These are phyloP conservation scores for Venturia asperata DNA, from an alignment of 2,329 filamentous ascomycete genomes.

Conservation along the genomic window DNA sequence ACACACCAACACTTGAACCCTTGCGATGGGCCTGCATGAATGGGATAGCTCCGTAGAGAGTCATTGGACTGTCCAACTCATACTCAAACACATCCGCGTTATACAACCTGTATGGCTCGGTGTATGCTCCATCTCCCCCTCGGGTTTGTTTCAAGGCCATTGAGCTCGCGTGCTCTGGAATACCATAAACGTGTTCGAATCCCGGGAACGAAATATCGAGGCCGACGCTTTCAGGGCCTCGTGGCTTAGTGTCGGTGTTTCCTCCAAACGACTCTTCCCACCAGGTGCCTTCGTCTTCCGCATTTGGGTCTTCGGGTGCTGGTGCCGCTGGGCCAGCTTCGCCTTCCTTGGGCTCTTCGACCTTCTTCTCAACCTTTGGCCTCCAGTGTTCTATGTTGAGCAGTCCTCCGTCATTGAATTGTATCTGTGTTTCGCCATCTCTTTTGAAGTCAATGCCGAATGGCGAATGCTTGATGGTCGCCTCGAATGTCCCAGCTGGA, in stretches of 20 bases:
- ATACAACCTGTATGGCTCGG: constrained; percentile 88
- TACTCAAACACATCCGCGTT: constrained; percentile 98
- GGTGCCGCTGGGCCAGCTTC: constrained; percentile 44
- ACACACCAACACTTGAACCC: constrained; percentile 86
- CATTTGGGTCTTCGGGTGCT: constrained; percentile 36
- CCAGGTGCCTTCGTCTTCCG: constrained; percentile 76
- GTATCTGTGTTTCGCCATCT: constrained; percentile 73
- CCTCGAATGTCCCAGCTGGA: constrained; percentile 66
- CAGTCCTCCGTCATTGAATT: constrained; percentile 81
- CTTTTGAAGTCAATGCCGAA: constrained; percentile 82
- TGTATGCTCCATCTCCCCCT: constrained; percentile 76
- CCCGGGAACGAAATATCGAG: constrained; percentile 88
- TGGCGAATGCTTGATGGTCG: constrained; percentile 73
- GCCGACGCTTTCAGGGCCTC: constrained; percentile 83
- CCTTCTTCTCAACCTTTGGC: constrained; percentile 56
- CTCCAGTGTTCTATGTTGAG: constrained; percentile 96
- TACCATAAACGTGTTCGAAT: constrained; percentile 88
- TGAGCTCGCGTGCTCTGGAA: constrained; percentile 85
- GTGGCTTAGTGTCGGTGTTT: constrained; percentile 92
- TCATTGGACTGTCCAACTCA: constrained; percentile 95
- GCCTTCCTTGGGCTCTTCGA: constrained; percentile 41
- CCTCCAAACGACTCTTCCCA: constrained; percentile 97
- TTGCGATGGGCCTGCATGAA: constrained; percentile 97
- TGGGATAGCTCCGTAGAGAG: constrained; percentile 91
- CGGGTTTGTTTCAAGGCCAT: constrained; percentile 85